Evolutionary conservation across 495 filamentous ascomycete species (phyloP).

Genomic region (Podospora conica): DNA sequence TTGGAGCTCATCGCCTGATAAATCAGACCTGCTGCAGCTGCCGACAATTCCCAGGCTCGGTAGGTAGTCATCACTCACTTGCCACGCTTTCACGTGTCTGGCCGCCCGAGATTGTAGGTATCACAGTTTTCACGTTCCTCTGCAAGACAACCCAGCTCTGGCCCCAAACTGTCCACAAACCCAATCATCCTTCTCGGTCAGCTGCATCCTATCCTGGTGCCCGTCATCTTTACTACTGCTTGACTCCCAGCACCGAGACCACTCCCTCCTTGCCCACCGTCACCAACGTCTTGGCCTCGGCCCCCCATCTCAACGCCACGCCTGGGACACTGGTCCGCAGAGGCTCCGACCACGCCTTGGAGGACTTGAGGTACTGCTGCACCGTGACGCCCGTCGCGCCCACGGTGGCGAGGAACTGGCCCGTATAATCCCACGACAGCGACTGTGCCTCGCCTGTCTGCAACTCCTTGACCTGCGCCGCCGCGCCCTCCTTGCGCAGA

Average conservation of each 20-base stretch:
- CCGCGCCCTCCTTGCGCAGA: constrained; percentile 75
- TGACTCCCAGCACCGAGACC: constrained; percentile 55
- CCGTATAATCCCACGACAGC: constrained; percentile 88
- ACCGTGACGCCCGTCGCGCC: constrained; percentile 79
- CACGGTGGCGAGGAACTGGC: constrained; percentile 80
- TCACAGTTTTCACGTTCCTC: neutral
- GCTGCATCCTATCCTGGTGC: neutral
- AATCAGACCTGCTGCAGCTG: neutral
- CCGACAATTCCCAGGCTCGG: neutral
- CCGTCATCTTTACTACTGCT: constrained; percentile 24
- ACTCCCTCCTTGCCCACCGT: constrained; percentile 67
- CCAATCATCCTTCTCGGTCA: neutral
- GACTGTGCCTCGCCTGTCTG: constrained; percentile 72
- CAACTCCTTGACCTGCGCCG: constrained; percentile 66
- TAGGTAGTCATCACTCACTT: neutral
- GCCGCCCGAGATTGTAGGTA: neutral
- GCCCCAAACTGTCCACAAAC: neutral
- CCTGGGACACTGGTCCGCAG: constrained; percentile 68
- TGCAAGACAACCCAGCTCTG: neutral
- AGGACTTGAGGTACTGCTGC: constrained; percentile 75
- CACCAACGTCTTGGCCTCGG: constrained; percentile 65
- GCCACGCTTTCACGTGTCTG: neutral
- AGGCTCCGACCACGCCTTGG: constrained; percentile 85
- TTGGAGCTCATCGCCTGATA: neutral
- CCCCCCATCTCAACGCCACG: constrained; percentile 70